Evolutionary conservation across 352 stramenopile species (phyloP).

Genomic region (Phytophthora ohioensis): DNA sequence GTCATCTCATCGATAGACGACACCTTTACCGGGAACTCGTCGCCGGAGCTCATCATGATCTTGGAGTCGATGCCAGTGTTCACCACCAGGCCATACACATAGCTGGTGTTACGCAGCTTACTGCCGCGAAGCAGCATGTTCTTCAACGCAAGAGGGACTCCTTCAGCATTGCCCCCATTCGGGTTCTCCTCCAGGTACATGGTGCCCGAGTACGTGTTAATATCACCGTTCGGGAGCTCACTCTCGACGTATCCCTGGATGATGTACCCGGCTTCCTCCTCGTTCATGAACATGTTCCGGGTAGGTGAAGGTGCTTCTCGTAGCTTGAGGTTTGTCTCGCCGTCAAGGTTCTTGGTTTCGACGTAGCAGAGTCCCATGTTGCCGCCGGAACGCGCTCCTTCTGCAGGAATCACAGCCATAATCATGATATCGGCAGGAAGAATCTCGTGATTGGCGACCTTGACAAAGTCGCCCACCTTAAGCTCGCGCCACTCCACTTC

Average conservation of each 20-base stretch:
- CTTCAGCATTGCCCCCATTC: slow-evolving; percentile 43
- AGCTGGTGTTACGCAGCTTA: slow-evolving; percentile 92
- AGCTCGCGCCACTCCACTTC: slow-evolving; percentile 85
- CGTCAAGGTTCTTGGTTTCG: slow-evolving; percentile 91
- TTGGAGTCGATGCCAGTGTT: slow-evolving; percentile 94
- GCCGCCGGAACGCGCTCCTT: slow-evolving; percentile 60
- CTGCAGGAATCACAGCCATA: slow-evolving; percentile 72
- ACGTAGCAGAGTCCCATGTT: slow-evolving; percentile 89
- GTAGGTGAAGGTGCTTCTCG: slow-evolving; percentile 69
- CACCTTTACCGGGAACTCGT: slow-evolving; percentile 86
- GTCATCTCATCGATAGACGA: slow-evolving; percentile 89
- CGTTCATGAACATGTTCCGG: slow-evolving; percentile 71
- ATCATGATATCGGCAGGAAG: slow-evolving; percentile 85
- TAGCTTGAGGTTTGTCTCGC: slow-evolving; percentile 90
- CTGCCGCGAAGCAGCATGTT: slow-evolving; percentile 93
- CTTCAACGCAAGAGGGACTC: slow-evolving; percentile 75
- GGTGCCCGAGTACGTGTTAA: slow-evolving; percentile 82
- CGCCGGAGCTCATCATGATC: slow-evolving; percentile 92
- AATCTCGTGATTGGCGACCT: slow-evolving; percentile 87
- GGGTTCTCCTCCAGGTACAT: slow-evolving; percentile 70
- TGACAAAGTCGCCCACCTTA: slow-evolving; percentile 83
- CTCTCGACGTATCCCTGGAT: slow-evolving; percentile 81
- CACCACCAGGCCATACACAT: slow-evolving; percentile 90
- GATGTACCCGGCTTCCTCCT: slow-evolving; percentile 71
- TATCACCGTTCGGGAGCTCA: slow-evolving; percentile 83